Evolutionary conservation across 2,329 filamentous ascomycete genomes (phyloP).

Genomic region (Penicillium capsulatum): DNA sequence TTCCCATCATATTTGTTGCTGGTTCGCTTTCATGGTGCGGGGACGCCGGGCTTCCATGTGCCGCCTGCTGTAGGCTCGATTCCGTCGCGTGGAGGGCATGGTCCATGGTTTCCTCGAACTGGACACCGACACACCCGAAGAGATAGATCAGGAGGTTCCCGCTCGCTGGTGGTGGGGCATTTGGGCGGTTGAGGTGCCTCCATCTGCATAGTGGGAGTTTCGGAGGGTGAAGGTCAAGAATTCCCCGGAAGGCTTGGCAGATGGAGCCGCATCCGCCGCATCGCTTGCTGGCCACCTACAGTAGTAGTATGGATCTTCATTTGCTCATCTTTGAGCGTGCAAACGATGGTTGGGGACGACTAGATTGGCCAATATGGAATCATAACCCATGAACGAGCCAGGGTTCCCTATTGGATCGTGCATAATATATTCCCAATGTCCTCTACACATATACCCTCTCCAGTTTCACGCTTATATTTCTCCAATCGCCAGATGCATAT

Average conservation of each 20-base stretch:
- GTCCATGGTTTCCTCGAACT: slow-evolving; percentile 27
- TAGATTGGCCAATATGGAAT: too few species aligned
- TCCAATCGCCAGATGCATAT: too few species aligned
- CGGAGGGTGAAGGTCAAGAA: slow-evolving; percentile 3
- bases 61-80: slow-evolving; percentile 18
- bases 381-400: too few species aligned
- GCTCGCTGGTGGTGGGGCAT: slow-evolving; percentile 3
- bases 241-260: slow-evolving; percentile 13
- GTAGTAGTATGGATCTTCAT: background rate
- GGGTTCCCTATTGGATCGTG: too few species aligned
- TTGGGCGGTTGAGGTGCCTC: slow-evolving; percentile 2
- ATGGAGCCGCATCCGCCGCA: background rate
- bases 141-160: slow-evolving; percentile 3
- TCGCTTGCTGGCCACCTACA: background rate
- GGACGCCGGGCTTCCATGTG: slow-evolving; percentile 10
- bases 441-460: too few species aligned
- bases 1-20: slow-evolving; percentile 6
- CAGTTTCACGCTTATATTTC: too few species aligned
- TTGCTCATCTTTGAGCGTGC: too few species aligned
- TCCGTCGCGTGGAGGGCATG: slow-evolving; percentile 25
- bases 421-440: too few species aligned
- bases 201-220: slow-evolving; percentile 6
- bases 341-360: too few species aligned
- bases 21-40: slow-evolving; percentile 12
- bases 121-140: slow-evolving; percentile 3